phyloP scores from a whole-genome alignment of 495 filamentous ascomycete genomes.

The Hypoxylon trugodes region DNA sequence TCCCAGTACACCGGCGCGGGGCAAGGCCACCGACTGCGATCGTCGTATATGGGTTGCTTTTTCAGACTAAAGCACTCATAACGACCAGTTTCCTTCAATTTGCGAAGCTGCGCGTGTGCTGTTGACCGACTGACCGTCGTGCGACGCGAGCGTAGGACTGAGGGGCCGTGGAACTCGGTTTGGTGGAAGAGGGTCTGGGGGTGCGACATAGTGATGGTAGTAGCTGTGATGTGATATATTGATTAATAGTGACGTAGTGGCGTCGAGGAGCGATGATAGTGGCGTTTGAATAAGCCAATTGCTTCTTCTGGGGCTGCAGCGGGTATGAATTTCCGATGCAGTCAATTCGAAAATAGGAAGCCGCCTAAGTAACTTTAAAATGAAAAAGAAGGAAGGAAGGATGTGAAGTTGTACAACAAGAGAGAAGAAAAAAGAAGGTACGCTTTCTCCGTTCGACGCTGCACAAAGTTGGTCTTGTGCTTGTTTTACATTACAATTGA shows the following conservation, averaged over 20 bases:
- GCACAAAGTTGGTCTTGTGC: too few species aligned
- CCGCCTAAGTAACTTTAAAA: too few species aligned
- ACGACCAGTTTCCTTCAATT: slow-evolving; percentile 62
- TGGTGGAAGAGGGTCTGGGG: slow-evolving; percentile 45
- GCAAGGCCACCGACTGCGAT: slow-evolving; percentile 59
- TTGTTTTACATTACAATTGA: too few species aligned
- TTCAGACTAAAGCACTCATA: slow-evolving; percentile 64
- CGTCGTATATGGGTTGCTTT: slow-evolving; percentile 61
- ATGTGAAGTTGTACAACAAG: too few species aligned
- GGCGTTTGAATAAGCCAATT: too few species aligned
- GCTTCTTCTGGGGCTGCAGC: too few species aligned
- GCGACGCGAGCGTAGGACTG: slow-evolving; percentile 51
- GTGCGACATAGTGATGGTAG: slow-evolving; percentile 35
- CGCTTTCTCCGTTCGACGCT: too few species aligned
- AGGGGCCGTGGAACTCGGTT: slow-evolving; percentile 43
- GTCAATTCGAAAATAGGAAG: too few species aligned
- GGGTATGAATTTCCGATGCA: too few species aligned
- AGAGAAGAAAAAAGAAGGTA: too few species aligned
- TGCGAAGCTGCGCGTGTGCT: slow-evolving; percentile 55
- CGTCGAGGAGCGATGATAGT: too few species aligned
- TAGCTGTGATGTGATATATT: background rate
- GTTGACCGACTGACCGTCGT: slow-evolving; percentile 53
- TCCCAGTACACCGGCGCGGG: slow-evolving; percentile 68
- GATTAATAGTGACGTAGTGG: background rate
- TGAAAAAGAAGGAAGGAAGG: too few species aligned